Conservation (phyloP, 352 stramenopile genomes). For the Globisporangium nodosum region DNA sequence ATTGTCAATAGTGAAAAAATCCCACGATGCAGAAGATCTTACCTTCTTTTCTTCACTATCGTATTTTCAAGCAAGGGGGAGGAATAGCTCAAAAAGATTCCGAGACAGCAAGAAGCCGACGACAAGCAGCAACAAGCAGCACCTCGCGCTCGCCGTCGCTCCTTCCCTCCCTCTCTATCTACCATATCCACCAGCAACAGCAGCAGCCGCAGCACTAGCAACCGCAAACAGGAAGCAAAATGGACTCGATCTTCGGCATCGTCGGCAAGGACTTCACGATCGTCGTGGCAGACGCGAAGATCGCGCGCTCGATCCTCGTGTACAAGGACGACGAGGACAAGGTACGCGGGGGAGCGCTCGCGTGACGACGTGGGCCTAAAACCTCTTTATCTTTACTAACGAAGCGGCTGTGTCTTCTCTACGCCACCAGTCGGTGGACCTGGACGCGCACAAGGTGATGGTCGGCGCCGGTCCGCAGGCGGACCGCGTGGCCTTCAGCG, state of each 20-base stretch:
- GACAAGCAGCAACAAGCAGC: background rate
- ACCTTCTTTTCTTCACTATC: background rate
- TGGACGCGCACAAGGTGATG: conserved; percentile 84
- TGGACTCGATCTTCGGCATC: conserved; percentile 87
- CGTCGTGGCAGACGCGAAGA: conserved; percentile 86
- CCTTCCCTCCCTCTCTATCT: background rate
- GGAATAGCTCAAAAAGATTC: background rate
- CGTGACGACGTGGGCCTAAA: background rate
- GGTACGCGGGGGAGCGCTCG: conserved; percentile 28
- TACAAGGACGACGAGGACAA: conserved; percentile 93
- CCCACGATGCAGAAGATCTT: background rate
- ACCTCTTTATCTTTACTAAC: background rate
- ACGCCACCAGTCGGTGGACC: conserved; percentile 36
- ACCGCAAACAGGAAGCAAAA: conserved; percentile 18
- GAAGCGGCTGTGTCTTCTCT: background rate
- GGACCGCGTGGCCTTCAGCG: conserved; percentile 77
- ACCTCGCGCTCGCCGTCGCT: background rate
- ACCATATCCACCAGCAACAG: background rate
- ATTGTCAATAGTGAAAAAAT: background rate
- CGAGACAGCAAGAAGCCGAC: no score
- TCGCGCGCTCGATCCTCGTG: conserved; percentile 88
- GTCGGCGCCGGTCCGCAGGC: conserved; percentile 69
- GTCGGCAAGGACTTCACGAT: conserved; percentile 91
- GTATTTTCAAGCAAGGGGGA: background rate
- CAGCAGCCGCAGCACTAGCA: conserved; percentile 3